These are phyloP conservation scores for Lachnellula occidentalis DNA, from an alignment of 2,329 filamentous ascomycete species.

Conservation along the genomic window DNA sequence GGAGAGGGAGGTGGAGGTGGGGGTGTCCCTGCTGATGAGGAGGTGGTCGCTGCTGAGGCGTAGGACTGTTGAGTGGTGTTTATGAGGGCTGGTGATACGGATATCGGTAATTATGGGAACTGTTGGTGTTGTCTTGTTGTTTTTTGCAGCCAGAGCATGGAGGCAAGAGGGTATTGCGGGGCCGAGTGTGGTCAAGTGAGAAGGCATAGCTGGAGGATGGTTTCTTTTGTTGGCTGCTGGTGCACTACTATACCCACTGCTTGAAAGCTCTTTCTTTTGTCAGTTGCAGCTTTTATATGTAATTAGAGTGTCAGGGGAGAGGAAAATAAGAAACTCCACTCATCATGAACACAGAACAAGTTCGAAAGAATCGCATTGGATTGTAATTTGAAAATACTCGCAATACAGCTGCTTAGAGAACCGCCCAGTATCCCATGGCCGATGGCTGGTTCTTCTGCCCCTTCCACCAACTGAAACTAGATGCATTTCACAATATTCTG, in stretches of 20 bases:
- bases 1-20: neutral
- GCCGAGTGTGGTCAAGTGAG: neutral
- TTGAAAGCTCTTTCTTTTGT: constrained; percentile 1
- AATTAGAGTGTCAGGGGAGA: neutral
- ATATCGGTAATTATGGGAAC: neutral
- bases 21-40: neutral
- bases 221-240: constrained; percentile 3
- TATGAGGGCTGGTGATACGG: neutral
- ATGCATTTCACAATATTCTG: constrained; percentile 51
- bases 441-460: constrained; percentile 3
- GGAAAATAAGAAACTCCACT: constrained; percentile 1
- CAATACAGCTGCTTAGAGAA: neutral
- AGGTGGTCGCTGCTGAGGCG: neutral
- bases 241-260: constrained; percentile 2
- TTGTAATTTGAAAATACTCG: neutral
- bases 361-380: neutral
- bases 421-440: neutral
- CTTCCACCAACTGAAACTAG: constrained; percentile 21
- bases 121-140: neutral
- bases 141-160: neutral
- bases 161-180: neutral
- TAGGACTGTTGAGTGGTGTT: neutral
- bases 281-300: neutral
- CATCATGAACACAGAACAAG: neutral
- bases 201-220: neutral